Evolutionary conservation across 2,329 filamentous ascomycete species (phyloP), one percentile per base, ranked within the genome.

Genomic region (Coniosporium tulheliwenetii): DNA sequence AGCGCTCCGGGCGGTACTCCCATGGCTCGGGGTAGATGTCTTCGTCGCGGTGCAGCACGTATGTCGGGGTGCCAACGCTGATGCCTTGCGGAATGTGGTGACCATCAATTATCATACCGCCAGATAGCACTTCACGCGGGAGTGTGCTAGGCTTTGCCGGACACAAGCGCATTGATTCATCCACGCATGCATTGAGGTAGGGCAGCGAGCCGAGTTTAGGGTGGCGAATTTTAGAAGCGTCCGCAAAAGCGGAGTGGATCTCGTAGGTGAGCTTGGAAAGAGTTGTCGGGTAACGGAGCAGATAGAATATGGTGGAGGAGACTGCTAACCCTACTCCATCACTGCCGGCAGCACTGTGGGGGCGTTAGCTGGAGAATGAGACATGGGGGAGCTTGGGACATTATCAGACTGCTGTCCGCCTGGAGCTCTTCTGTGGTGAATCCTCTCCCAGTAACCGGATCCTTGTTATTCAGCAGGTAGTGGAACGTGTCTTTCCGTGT

Each of bases 141-240:
- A 58, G 45, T 2, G 45, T 48, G 14, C 48, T 51, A 2, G 55
- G 55, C 5, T 49, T 52, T 31, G 54, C 55, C 13, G 51, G 50
- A 39, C 56, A 56, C 10, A 59, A 42, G 8, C 56, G 49, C 7
- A 58, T 52, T 0, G 61, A 52, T 47, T 72, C 67, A 36, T 70
- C 60, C 34, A 72, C 58, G 41, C 60, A 61, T 4, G 66, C 68
- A 5, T 58, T 55, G 1, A 71, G 52, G 45, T 69, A 71, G 0
- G 41, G 43, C 45, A 57, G 64, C 10, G 42, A 47, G 16, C 54
- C 49, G 5, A 70, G 48, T 5, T 50, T 44, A 2, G 51, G 34
- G 3, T 44, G 39, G 2, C 41, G 38, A 19, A 62, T 62, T 1
- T 55, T 47, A 2, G 45, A 46, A 12, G 43, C 41, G 7, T 54